These are phyloP conservation scores for Boletus patriciae DNA, from an alignment of 768 basidiomycete species.

Conservation along the genomic window DNA sequence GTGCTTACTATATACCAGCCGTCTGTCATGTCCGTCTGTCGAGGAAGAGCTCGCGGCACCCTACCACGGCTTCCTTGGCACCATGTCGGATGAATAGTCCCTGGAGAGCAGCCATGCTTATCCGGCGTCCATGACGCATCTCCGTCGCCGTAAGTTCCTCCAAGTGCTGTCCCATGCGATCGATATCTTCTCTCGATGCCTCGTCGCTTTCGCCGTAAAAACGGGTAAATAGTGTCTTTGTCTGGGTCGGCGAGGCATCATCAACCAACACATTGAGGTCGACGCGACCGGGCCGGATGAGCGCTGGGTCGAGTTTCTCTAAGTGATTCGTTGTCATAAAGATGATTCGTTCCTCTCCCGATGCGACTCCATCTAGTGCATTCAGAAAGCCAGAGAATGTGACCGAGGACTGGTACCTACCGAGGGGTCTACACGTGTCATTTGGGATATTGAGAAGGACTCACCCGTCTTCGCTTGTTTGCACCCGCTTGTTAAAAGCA, in stretches of 20 bases:
- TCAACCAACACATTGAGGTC: constrained; percentile 83
- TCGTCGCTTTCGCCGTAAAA: constrained; percentile 70
- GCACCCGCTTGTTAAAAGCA: constrained; percentile 91
- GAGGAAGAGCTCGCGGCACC: constrained; percentile 45
- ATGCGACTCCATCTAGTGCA: constrained; percentile 95
- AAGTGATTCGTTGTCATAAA: constrained; percentile 99
- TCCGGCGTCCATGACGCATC: constrained; percentile 49
- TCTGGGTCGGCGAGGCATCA: constrained; percentile 84
- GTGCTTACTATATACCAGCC: constrained; percentile 10
- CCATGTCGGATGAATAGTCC: constrained; percentile 87
- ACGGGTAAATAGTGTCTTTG: constrained; percentile 68
- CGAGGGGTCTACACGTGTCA: constrained; percentile 12
- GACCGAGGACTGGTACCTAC: constrained; percentile 89
- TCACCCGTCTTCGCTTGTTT: constrained; percentile 90
- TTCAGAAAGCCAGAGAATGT: constrained; percentile 98
- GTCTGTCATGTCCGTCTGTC: constrained; percentile 29
- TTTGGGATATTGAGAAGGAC: constrained; percentile 22
- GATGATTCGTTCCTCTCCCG: constrained; percentile 95
- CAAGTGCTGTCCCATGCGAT: constrained; percentile 52
- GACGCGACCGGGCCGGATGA: constrained; percentile 94
- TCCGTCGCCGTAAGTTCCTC: constrained; percentile 54
- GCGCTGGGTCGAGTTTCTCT: constrained; percentile 84
- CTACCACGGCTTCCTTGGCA: constrained; percentile 53
- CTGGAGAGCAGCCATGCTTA: constrained; percentile 97
- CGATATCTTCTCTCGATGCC: constrained; percentile 36